Conservation (phyloP, 345 rosid genomes). For the Carallia pectinifolia region DNA sequence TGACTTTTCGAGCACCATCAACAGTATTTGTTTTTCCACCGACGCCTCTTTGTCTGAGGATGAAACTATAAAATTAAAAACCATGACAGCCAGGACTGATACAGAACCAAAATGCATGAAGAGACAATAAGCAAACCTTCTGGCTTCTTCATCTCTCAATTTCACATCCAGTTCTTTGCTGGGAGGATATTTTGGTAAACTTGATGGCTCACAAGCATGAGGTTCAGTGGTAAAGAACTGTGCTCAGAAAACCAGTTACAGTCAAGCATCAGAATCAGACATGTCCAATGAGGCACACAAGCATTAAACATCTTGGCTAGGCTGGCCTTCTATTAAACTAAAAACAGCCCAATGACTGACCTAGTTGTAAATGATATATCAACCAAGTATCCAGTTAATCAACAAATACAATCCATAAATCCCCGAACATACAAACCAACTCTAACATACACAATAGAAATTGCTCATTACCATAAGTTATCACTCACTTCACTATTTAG, state of each 20-base stretch:
- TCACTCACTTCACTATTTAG: conserved; percentile 67
- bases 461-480: not conserved
- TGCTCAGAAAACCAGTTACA: conserved; percentile 23
- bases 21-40: conserved; percentile 47
- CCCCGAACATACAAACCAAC: no score
- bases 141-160: conserved; percentile 74
- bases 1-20: conserved; percentile 55
- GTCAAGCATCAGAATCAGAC: conserved; percentile 6
- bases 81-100: conserved; percentile 7
- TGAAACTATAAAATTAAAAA: conserved; percentile 11
- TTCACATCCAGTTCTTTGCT: conserved; percentile 89
- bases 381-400: no score
- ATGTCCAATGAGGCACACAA: not conserved
- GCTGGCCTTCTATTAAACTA: no score
- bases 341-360: no score
- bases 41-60: conserved; percentile 56
- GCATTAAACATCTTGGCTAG: no score
- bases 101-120: conserved; percentile 10
- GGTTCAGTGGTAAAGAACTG: conserved; percentile 89
- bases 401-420: no score
- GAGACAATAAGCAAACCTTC: conserved; percentile 50
- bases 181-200: conserved; percentile 89
- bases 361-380: no score
- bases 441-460: no score
- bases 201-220: conserved; percentile 73